Percentiles rank a stretch among this genome's conserved stretches.
Conservation (phyloP, 23 red algal genomes). For the Gracilariopsis chorda region DNA sequence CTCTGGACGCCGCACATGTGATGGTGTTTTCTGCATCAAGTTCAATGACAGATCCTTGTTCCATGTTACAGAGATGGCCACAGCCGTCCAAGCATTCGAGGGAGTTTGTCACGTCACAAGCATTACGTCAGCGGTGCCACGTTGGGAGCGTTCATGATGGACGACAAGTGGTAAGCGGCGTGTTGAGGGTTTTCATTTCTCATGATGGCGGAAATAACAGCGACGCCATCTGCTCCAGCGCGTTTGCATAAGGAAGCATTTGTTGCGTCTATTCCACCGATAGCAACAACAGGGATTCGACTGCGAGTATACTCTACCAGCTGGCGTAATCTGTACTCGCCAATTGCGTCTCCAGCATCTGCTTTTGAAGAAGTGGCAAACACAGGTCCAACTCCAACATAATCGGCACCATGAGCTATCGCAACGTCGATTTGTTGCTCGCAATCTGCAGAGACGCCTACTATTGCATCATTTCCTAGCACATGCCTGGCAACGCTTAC, state of each 20-base stretch:
- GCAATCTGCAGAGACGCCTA: slow-evolving; percentile 84
- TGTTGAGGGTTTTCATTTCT: slow-evolving; percentile 27
- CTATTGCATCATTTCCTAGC: slow-evolving; percentile 28
- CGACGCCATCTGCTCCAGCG: slow-evolving; percentile 74
- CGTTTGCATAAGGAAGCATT: slow-evolving; percentile 58
- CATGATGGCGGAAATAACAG: slow-evolving; percentile 88
- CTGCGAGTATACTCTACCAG: slow-evolving; percentile 27
- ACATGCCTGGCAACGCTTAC: slow-evolving; percentile 29
- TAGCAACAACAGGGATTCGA: slow-evolving; percentile 82
- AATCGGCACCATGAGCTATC: slow-evolving; percentile 55
- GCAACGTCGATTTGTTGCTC: slow-evolving; percentile 60
- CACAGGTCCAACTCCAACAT: slow-evolving; percentile 84
- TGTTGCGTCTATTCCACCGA: slow-evolving; percentile 73
- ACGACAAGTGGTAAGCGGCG: slow-evolving; percentile 14
- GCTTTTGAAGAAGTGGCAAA: slow-evolving; percentile 73
- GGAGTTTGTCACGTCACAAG: no score
- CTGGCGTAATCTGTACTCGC: slow-evolving; percentile 26
- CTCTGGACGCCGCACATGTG: no score
- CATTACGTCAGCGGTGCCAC: neutral
- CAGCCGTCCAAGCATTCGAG: no score
- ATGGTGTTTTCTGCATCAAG: no score
- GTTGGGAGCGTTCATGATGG: neutral
- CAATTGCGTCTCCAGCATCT: slow-evolving; percentile 90
- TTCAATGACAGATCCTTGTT: no score
- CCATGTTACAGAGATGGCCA: no score